A percentile compares a stretch with the other conserved stretches of the same genome.
Evolutionary conservation across 768 basidiomycete genomes (phyloP).

Genomic region (Postia placenta): DNA sequence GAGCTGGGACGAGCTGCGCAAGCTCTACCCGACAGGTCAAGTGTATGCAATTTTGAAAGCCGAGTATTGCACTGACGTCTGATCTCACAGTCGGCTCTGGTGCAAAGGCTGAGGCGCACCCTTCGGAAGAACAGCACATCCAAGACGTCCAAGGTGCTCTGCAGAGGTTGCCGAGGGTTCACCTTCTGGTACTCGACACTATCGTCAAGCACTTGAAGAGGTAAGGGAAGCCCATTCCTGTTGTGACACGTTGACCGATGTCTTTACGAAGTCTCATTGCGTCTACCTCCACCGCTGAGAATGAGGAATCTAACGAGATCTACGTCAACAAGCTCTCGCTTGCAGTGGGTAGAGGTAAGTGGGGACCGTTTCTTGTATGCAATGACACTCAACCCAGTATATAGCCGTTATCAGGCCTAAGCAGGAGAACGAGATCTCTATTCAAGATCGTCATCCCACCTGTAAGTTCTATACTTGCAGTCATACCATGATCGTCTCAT

Average conservation of each 20-base stretch:
- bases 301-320: slow-evolving; percentile 69
- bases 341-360: slow-evolving; percentile 80
- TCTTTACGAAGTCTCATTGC: slow-evolving; percentile 51
- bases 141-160: slow-evolving; percentile 57
- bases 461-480: slow-evolving; percentile 38
- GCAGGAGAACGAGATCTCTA: slow-evolving; percentile 74
- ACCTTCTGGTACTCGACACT: slow-evolving; percentile 74
- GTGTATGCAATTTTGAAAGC: background rate
- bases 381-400: background rate
- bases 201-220: slow-evolving; percentile 69
- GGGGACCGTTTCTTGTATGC: background rate
- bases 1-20: slow-evolving; percentile 87
- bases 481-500: no score
- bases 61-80: background rate
- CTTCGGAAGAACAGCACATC: slow-evolving; percentile 52
- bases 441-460: slow-evolving; percentile 87
- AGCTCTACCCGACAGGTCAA: slow-evolving; percentile 70
- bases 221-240: slow-evolving; percentile 34
- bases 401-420: slow-evolving; percentile 79
- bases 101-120: slow-evolving; percentile 44
- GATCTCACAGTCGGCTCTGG: slow-evolving; percentile 43
- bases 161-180: slow-evolving; percentile 68
- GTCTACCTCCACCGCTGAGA: slow-evolving; percentile 39
- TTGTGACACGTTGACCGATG: background rate
- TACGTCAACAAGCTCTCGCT: slow-evolving; percentile 85